Evolutionary conservation across 176 grass and related monocot species (phyloP), one percentile per base, ranked within the genome.

Genomic region (Oryza meridionalis): DNA sequence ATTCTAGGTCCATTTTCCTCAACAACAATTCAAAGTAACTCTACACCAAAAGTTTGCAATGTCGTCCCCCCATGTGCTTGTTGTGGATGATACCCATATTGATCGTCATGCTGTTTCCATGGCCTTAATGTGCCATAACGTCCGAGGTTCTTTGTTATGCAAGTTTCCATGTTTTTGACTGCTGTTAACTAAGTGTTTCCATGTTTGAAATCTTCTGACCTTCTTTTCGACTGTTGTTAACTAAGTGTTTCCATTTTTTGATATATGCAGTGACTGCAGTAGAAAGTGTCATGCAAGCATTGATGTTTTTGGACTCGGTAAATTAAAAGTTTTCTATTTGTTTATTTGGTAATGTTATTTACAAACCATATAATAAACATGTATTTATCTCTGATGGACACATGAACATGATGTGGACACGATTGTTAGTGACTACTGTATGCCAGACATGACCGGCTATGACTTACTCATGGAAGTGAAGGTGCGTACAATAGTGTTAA

Each of bases 401-500:
- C 10, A 61, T 19, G 73, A 59, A 76, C 53, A 61, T 76, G 73
- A 61, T 59, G 73, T 76, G 17, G n/a, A 61, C 10, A 37, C 38
- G 31, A 76, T 76, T 59, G 53, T 58, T 58, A 58, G 53, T 58
- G 53, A 21, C 53, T 58, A 58, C 7, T 58, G 19, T 58, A 58
- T 58, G 53, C 53, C 53, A 58, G 53, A 58, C 19, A 58, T 58
- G 53, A 58, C 53, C 2, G 19, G 53, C 19, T 58, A 21, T 58
- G 19, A 58, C 6, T n/a, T 58, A 58, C 53, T 58, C 1, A 58
- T 58, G 17, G 53, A 58, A 58, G 53, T 58, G 17, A 58, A 58
- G 53, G 53, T 58, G 53, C 1, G 53, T 58, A 58, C 4, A n/a
- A 4, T 58, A 58, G 53, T 55, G 6, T 55, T 55, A 55, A 19